These are phyloP conservation scores for Podospora fimiseda DNA, from an alignment of 495 filamentous ascomycete species.

Conservation along the genomic window DNA sequence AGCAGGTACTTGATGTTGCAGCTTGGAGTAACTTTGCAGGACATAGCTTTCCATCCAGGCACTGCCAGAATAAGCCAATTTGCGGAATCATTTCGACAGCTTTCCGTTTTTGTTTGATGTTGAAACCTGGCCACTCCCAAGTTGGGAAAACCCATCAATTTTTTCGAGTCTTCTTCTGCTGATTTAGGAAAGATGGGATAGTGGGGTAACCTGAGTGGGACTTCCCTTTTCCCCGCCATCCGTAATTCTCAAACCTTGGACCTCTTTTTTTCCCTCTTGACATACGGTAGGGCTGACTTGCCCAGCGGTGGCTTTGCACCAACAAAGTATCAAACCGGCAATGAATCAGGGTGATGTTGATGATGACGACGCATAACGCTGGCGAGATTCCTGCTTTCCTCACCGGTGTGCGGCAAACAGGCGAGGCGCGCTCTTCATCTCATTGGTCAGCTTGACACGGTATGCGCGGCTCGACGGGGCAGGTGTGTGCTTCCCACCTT, in stretches of 20 bases:
- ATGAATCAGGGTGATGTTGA: not conserved
- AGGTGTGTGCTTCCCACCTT: slow-evolving; percentile 17
- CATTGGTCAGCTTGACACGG: slow-evolving; percentile 12
- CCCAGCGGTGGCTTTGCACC: too few species aligned
- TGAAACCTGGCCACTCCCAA: not conserved
- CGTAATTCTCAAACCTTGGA: not conserved
- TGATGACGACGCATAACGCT: not conserved
- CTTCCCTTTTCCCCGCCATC: not conserved
- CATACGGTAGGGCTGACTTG: not conserved
- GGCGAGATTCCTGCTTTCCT: not conserved
- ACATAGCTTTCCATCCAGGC: not conserved
- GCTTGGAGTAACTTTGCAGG: slow-evolving; percentile 4
- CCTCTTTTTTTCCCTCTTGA: not conserved
- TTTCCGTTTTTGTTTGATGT: not conserved
- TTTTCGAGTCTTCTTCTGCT: too few species aligned
- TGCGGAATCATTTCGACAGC: not conserved
- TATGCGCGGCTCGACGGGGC: slow-evolving; percentile 19
- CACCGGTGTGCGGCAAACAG: slow-evolving; percentile 12
- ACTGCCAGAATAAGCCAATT: not conserved
- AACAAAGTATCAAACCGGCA: too few species aligned
- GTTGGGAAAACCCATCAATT: not conserved
- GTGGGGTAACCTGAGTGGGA: not conserved
- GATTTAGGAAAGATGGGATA: not conserved
- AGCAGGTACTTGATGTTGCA: slow-evolving; percentile 4
- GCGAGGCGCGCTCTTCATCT: not conserved